A percentile compares a stretch with the other conserved stretches of the same genome.
phyloP scores from a whole-genome alignment of 257 asterid genomes.

The Ehretia macrophylla region DNA sequence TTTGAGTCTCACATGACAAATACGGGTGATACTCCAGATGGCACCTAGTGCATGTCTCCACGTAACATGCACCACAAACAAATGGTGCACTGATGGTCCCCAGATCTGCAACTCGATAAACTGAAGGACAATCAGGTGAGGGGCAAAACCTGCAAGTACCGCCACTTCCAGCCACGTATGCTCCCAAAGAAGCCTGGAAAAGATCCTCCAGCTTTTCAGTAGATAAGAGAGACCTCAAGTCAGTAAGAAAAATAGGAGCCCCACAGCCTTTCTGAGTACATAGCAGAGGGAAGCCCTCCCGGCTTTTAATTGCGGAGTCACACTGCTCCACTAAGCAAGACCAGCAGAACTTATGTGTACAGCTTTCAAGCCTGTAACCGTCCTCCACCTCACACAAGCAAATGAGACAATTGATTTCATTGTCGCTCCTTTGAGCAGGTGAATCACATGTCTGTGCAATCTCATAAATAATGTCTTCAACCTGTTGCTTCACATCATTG shows the following conservation, averaged over 20 bases:
- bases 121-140: slow-evolving; percentile 89
- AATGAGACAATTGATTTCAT: slow-evolving; percentile 52
- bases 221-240: slow-evolving; percentile 50
- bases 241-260: slow-evolving; percentile 47
- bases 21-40: slow-evolving; percentile 78
- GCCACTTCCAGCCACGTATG: slow-evolving; percentile 62
- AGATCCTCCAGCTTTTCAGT: slow-evolving; percentile 73
- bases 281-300: slow-evolving; percentile 56
- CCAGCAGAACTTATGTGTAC: slow-evolving; percentile 65
- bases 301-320: slow-evolving; percentile 58
- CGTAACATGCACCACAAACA: slow-evolving; percentile 66
- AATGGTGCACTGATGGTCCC: slow-evolving; percentile 28
- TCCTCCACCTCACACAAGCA: slow-evolving; percentile 84
- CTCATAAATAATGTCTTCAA: slow-evolving; percentile 45
- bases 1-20: slow-evolving; percentile 69
- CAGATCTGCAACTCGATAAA: slow-evolving; percentile 48
- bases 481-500: slow-evolving; percentile 61
- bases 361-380: slow-evolving; percentile 57
- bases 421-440: slow-evolving; percentile 19
- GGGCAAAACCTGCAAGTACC: slow-evolving; percentile 80
- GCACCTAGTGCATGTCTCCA: slow-evolving; percentile 82
- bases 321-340: slow-evolving; percentile 77
- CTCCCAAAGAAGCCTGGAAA: slow-evolving; percentile 65
- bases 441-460: slow-evolving; percentile 39
- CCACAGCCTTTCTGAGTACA: slow-evolving; percentile 56